phyloP scores from a whole-genome alignment of 2,329 filamentous ascomycete genomes.

The Pseudocercospora macadamiae region DNA sequence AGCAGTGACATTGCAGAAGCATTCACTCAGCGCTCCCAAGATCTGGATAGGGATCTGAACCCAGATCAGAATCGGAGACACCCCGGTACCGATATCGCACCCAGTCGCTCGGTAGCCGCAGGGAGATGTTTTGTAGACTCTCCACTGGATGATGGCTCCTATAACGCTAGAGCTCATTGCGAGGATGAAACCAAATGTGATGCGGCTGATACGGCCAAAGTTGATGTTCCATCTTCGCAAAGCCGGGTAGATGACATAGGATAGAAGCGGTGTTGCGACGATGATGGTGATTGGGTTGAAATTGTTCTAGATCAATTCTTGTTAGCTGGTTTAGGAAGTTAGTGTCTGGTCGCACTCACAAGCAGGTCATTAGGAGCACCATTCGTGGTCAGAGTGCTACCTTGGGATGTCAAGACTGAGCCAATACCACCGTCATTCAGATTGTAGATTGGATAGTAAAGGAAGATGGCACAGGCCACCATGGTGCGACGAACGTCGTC shows the following conservation, averaged over 20 bases:
- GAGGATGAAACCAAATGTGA: slow-evolving; percentile 54
- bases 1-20: slow-evolving; percentile 45
- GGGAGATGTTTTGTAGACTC: slow-evolving; percentile 55
- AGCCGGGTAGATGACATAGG: slow-evolving; percentile 47
- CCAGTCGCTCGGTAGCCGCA: slow-evolving; percentile 45
- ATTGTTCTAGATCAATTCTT: slow-evolving; percentile 38
- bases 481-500: slow-evolving; percentile 69
- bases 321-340: background rate
- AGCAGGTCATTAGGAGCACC: slow-evolving; percentile 51
- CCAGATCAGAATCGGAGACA: slow-evolving; percentile 27
- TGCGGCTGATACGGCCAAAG: slow-evolving; percentile 53
- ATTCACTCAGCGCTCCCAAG: slow-evolving; percentile 45
- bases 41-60: slow-evolving; percentile 38
- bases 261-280: slow-evolving; percentile 45
- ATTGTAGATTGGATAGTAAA: slow-evolving; percentile 48
- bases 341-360: slow-evolving; percentile 6
- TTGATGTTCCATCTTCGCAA: slow-evolving; percentile 43
- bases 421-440: slow-evolving; percentile 36
- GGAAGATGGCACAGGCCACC: slow-evolving; percentile 68
- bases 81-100: slow-evolving; percentile 21
- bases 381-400: slow-evolving; percentile 29
- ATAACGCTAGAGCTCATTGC: slow-evolving; percentile 56
- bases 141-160: slow-evolving; percentile 56
- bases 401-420: slow-evolving; percentile 27
- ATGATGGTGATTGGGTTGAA: slow-evolving; percentile 51